Evolutionary conservation across 2,329 filamentous ascomycete genomes (phyloP).

Genomic region (Lachnellula cervina): DNA sequence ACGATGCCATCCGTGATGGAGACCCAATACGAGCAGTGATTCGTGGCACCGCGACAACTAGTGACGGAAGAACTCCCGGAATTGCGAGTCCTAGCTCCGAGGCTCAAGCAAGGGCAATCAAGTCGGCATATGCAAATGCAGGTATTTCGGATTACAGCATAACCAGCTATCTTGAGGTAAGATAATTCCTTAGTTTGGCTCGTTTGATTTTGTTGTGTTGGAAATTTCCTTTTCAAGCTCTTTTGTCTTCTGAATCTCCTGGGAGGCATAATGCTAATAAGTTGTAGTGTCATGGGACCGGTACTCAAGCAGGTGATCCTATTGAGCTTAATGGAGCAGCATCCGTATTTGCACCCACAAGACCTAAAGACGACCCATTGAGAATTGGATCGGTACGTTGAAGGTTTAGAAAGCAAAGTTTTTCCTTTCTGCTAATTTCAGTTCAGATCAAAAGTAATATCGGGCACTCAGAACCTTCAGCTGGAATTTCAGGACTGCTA

Average conservation of each 20-base stretch:
- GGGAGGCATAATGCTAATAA: neutral
- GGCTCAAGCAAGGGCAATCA: constrained; percentile 35
- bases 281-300: constrained; percentile 20
- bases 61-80: constrained; percentile 40
- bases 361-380: neutral
- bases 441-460: constrained; percentile 21
- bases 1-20: constrained; percentile 36
- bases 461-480: constrained; percentile 19
- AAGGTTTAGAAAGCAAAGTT: neutral
- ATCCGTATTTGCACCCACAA: constrained; percentile 6
- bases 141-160: constrained; percentile 1
- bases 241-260: too few species aligned
- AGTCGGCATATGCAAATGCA: constrained; percentile 4
- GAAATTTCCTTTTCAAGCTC: too few species aligned
- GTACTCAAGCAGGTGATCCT: constrained; percentile 16
- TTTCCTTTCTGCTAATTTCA: neutral
- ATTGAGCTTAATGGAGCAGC: constrained; percentile 12
- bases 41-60: constrained; percentile 36
- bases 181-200: too few species aligned
- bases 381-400: neutral
- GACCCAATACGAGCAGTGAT: constrained; percentile 41
- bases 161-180: too few species aligned
- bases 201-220: too few species aligned
- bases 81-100: constrained; percentile 40
- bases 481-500: constrained; percentile 10